phyloP scores from a whole-genome alignment of 2,329 filamentous ascomycete genomes.

The Pseudogymnoascus sp. region DNA sequence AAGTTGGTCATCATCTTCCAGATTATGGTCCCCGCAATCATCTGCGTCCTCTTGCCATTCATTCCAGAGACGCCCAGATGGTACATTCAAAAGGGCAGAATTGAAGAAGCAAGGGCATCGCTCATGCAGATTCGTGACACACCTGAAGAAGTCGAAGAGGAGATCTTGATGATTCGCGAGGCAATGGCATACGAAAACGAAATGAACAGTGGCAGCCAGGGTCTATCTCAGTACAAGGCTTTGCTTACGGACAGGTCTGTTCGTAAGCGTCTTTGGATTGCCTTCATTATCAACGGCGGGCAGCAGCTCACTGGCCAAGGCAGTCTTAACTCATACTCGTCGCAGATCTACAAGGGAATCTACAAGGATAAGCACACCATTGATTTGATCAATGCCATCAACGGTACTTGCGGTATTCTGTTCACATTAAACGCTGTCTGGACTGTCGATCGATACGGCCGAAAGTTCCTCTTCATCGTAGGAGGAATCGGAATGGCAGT shows the following conservation, averaged over 20 bases:
- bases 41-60: slow-evolving; percentile 55
- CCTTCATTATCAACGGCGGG: slow-evolving; percentile 60
- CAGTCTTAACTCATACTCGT: slow-evolving; percentile 65
- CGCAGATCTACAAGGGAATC: slow-evolving; percentile 67
- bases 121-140: slow-evolving; percentile 56
- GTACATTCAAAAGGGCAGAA: slow-evolving; percentile 54
- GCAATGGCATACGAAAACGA: slow-evolving; percentile 68
- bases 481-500: slow-evolving; percentile 61
- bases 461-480: slow-evolving; percentile 62
- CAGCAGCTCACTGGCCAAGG: slow-evolving; percentile 69
- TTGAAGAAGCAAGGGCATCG: slow-evolving; percentile 51
- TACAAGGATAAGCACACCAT: slow-evolving; percentile 53
- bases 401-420: slow-evolving; percentile 64
- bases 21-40: slow-evolving; percentile 55
- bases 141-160: slow-evolving; percentile 59
- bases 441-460: slow-evolving; percentile 65
- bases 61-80: slow-evolving; percentile 65
- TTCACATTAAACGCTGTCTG: slow-evolving; percentile 68
- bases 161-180: slow-evolving; percentile 57
- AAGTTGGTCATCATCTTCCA: slow-evolving; percentile 67
- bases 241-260: slow-evolving; percentile 58
- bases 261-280: slow-evolving; percentile 58
- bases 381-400: slow-evolving; percentile 66
- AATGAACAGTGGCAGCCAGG: slow-evolving; percentile 54
- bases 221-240: slow-evolving; percentile 63